Evolutionary conservation across 2,329 filamentous ascomycete species (phyloP), one percentile per base, ranked within the genome.

Genomic region (Fusarium duplospermum): DNA sequence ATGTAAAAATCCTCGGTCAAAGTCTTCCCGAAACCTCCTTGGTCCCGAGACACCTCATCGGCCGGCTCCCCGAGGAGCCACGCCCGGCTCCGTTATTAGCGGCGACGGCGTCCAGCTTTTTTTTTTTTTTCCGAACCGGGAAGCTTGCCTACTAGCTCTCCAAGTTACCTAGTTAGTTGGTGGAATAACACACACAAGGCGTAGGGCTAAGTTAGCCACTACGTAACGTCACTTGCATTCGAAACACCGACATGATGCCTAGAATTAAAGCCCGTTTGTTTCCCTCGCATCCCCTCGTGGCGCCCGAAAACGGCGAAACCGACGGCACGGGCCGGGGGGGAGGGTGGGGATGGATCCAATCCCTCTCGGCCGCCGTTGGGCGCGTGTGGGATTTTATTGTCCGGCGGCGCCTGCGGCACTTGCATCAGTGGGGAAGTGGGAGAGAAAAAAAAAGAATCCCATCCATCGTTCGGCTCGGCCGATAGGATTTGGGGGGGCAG

Each of bases 1-100:
- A 82, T 45, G 81, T 77, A 13, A 78, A 78, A 80, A 29, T 83
- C 80, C 18, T 76, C 69, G n/a, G 76, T 80, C 16, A 89, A 76
- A 61, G 85, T 82, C 27, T 7, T n/a, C 18, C 18, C 24, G 16
- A 18, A n/a, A 52, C 13, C 16, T 29, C 31, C 14, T 33, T 33
- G 50, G 40, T 13, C 71, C 71, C n/a, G 70, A 29, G 27, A 75
- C 54, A 64, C 38, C 71, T 89, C 85, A 42, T 81, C 24, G 18
- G 24, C 47, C 47, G 45, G 9, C 45, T 50, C 45, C 45, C 45
- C 45, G 45, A 29, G 24, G 45, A 27, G 14, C 45, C 24, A 50
- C 22, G 45, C 45, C 45, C 45, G 24, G 24, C 9, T 52, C 47
- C 47, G 47, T 52, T 52, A 52, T 27, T 18, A 27, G 24, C 47